These are phyloP conservation scores for Salix dunnii DNA, from an alignment of 345 rosid genomes.

Conservation along the genomic window DNA sequence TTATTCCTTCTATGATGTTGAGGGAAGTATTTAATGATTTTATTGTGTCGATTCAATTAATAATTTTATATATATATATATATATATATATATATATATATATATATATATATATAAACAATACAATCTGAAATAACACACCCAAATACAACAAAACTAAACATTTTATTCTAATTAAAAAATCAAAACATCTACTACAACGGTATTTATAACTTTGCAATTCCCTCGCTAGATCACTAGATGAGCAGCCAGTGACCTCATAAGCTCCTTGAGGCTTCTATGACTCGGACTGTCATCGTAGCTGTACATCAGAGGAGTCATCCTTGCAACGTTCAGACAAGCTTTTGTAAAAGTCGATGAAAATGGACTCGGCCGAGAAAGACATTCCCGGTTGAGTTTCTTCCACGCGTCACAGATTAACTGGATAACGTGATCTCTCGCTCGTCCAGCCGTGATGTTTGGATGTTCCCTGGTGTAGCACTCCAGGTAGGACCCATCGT, in stretches of 20 bases:
- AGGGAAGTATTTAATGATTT: no score
- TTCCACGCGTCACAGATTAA: slow-evolving; percentile 52
- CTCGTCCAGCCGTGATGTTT: slow-evolving; percentile 21
- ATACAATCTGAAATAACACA: no score
- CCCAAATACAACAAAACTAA: no score
- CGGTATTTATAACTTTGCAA: no score
- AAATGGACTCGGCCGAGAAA: slow-evolving; percentile 26
- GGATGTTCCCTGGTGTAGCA: slow-evolving; percentile 39
- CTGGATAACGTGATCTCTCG: slow-evolving; percentile 21
- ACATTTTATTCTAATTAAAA: no score
- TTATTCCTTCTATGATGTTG: no score
- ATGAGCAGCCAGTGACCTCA: slow-evolving; percentile 16
- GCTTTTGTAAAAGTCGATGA: slow-evolving; percentile 35
- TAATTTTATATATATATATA: no score
- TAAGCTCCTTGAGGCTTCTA: slow-evolving; percentile 28
- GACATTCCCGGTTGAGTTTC: slow-evolving; percentile 39
- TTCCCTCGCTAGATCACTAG: no score
- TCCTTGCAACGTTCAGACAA: slow-evolving; percentile 45
- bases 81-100: no score
- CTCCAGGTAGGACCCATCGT: slow-evolving; percentile 52
- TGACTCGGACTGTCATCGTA: slow-evolving; percentile 39
- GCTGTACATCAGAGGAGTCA: slow-evolving; percentile 47
- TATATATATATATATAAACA: no score
- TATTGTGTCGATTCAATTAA: no score
- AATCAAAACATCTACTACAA: no score